Percentiles rank a stretch among this genome's conserved stretches.
phyloP scores from a whole-genome alignment of 2,329 filamentous ascomycete species.

The Drechslerella coelobrocha region DNA sequence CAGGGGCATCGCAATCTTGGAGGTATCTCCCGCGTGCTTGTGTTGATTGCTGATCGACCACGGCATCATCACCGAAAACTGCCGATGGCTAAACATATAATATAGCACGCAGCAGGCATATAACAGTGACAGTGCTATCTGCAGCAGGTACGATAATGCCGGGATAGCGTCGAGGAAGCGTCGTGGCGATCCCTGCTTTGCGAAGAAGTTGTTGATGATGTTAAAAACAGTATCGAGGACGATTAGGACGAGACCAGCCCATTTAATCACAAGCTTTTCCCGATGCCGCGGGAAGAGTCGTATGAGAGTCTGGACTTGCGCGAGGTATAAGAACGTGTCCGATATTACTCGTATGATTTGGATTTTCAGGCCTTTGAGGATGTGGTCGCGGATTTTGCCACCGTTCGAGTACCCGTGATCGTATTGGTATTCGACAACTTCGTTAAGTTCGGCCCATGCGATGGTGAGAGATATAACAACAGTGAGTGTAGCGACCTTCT shows the following conservation, averaged over 20 bases:
- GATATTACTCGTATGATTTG: conserved; percentile 91
- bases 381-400: conserved; percentile 73
- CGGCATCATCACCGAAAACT: conserved; percentile 50
- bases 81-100: conserved; percentile 72
- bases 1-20: conserved; percentile 58
- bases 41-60: conserved; percentile 44
- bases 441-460: conserved; percentile 88
- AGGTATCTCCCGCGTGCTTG: conserved; percentile 38
- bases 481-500: conserved; percentile 78
- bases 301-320: conserved; percentile 95
- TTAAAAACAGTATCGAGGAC: conserved; percentile 89
- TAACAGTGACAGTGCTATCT: conserved; percentile 81
- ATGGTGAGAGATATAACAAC: conserved; percentile 88
- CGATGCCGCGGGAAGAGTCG: conserved; percentile 93
- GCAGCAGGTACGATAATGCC: conserved; percentile 87
- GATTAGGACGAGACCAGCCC: conserved; percentile 94
- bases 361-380: conserved; percentile 83
- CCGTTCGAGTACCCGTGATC: conserved; percentile 79
- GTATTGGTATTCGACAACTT: conserved; percentile 83
- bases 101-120: conserved; percentile 95
- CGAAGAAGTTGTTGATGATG: conserved; percentile 83
- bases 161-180: conserved; percentile 89
- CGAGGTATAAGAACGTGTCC: conserved; percentile 95
- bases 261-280: conserved; percentile 98
- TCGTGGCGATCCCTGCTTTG: conserved; percentile 68